Conservation (phyloP, 2,329 filamentous ascomycete genomes). For the Cladophialophora immunda region DNA sequence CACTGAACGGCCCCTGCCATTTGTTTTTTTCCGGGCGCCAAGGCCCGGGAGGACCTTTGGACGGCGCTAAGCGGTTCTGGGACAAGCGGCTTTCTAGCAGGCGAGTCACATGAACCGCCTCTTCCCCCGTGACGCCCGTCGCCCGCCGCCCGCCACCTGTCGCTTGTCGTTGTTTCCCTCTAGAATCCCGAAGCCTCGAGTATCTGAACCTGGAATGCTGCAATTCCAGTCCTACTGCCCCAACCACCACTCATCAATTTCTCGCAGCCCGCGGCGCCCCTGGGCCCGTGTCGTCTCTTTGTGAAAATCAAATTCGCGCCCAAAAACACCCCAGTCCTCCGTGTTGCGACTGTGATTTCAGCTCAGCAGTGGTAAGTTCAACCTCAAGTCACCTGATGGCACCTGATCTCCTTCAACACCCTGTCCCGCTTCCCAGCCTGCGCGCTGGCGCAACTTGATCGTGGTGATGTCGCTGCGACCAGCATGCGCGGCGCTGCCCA, state of each 20-base stretch:
- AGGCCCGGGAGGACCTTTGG: not conserved
- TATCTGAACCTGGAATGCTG: slow-evolving; percentile 10
- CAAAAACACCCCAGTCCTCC: slow-evolving; percentile 13
- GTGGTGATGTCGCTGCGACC: slow-evolving; percentile 8
- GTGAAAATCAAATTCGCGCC: slow-evolving; percentile 7
- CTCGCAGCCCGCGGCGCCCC: slow-evolving; percentile 3
- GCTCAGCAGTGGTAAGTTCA: slow-evolving; percentile 25
- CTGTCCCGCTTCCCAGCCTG: slow-evolving; percentile 25
- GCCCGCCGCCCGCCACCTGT: not conserved
- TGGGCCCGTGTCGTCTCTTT: slow-evolving; percentile 8
- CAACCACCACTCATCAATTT: not conserved
- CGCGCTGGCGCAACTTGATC: slow-evolving; percentile 27
- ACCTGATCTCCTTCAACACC: slow-evolving; percentile 30
- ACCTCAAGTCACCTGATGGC: slow-evolving; percentile 36
- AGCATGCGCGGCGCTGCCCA: not conserved
- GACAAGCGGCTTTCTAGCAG: not conserved
- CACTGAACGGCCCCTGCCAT: not conserved
- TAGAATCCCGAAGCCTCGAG: slow-evolving; percentile 17
- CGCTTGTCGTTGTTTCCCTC: slow-evolving; percentile 10
- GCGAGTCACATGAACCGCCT: slow-evolving; percentile 32
- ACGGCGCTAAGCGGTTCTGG: slow-evolving; percentile 4
- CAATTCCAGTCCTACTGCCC: slow-evolving; percentile 18
- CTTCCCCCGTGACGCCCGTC: slow-evolving; percentile 2
- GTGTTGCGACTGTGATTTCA: slow-evolving; percentile 19
- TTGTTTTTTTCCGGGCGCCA: slow-evolving; percentile 7